Evolutionary conservation across 2,329 filamentous ascomycete species (phyloP), one percentile per base, ranked within the genome.

Genomic region (Colletotrichum abscissum): DNA sequence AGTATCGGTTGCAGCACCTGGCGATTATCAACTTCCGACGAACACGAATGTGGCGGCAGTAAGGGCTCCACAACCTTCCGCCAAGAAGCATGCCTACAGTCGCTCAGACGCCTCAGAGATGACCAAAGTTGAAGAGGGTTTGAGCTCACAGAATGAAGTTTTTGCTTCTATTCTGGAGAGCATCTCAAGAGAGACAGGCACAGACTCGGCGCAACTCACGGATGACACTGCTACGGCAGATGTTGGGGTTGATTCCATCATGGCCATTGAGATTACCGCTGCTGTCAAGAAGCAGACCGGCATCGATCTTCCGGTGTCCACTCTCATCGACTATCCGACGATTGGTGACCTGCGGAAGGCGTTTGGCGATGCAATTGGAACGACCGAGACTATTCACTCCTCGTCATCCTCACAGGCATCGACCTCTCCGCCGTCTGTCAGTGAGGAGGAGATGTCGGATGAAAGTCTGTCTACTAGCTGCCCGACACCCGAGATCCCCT

Each of bases 171-270:
- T 63, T 3, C 14, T 64, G 12, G 19, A 33, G 46, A 54, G 24
- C 46, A 64, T 64, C 3, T 16, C 60, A 3, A 26, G n/a, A 26
- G 46, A 63, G 60, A 63, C 60, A n/a, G 60, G 60, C 26, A 7
- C 54, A 16, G 58, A 8, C 63, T 77, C 1, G 91, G 89, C 28
- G 2, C 22, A 68, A 33, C 65, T 68, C 8, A 62, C 65, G 2
- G 65, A 68, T 24, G 57, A 68, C 16, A 30, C 46, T 2, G 56
- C 16, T 6, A 19, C 62, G 9, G 57, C 65, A 4, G 65, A 68
- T 30, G 3, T 68, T 9, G 65, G 65, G 1, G 26, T 68, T 7
- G 65, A 68, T 57, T 68, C 65, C 2, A 68, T 68, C 46, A 68
- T 68, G 65, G 28, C 57, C n/a, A 46, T 68, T 5, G 65, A 62